Conservation (phyloP, 2,329 filamentous ascomycete species). For the Curvularia lunata region DNA sequence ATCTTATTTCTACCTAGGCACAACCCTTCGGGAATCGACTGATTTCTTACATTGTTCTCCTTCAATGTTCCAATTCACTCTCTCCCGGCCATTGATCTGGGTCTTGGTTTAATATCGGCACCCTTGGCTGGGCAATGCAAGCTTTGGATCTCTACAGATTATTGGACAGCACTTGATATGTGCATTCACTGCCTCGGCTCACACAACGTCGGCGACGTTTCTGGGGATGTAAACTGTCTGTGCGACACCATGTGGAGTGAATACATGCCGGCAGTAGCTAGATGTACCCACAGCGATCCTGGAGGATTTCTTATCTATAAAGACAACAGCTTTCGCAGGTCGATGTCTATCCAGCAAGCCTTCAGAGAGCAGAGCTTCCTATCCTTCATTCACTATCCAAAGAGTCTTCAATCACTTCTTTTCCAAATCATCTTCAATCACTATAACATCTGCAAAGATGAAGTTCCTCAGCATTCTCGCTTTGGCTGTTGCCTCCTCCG, state of each 20-base stretch:
- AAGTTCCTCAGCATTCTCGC: slow-evolving; percentile 3
- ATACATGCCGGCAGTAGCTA: neutral
- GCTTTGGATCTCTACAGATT: neutral
- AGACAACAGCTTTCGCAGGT: neutral
- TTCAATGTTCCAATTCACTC: neutral
- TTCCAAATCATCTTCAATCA: neutral
- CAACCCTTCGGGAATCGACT: neutral
- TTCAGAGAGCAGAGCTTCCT: slow-evolving; percentile 1
- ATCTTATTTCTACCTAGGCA: neutral
- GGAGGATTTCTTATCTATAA: neutral
- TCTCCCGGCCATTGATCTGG: neutral
- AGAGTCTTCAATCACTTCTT: neutral
- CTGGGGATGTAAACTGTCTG: neutral
- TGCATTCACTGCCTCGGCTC: neutral
- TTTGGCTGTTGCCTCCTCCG: slow-evolving; percentile 4
- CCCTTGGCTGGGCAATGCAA: neutral
- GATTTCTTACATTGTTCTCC: neutral
- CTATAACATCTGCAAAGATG: neutral
- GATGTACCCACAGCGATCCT: neutral
- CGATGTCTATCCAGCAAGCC: neutral
- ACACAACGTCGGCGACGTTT: neutral
- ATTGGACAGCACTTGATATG: neutral
- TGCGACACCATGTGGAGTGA: neutral
- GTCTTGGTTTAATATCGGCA: slow-evolving; percentile 1
- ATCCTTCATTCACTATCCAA: slow-evolving; percentile 2